phyloP scores from a whole-genome alignment of 2,329 filamentous ascomycete species.

The Triangularia setosa region DNA sequence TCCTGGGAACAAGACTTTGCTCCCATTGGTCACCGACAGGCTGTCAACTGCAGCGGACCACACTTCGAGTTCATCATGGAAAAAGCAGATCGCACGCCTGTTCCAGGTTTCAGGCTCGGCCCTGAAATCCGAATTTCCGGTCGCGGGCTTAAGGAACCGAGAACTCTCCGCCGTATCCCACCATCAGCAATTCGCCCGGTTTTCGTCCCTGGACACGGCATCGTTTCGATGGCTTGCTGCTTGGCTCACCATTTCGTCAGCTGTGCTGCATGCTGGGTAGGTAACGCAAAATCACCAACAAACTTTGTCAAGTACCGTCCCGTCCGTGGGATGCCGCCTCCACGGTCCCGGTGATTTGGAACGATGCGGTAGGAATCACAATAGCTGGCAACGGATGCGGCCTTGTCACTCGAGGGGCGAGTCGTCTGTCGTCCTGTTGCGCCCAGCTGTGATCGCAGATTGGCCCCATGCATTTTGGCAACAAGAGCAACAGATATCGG shows the following conservation, averaged over 20 bases:
- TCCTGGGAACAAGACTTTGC: background rate
- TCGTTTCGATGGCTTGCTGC: background rate
- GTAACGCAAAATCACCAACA: constrained; percentile 2
- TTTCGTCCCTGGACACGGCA: background rate
- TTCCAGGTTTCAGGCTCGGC: background rate
- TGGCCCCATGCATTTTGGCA: background rate
- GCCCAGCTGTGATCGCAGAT: background rate
- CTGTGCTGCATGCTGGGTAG: background rate
- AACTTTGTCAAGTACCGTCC: constrained; percentile 6
- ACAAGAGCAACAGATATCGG: background rate
- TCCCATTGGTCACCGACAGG: background rate
- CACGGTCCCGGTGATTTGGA: constrained; percentile 15
- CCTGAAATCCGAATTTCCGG: constrained; percentile 11
- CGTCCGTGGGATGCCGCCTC: constrained; percentile 6
- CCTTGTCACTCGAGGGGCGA: background rate
- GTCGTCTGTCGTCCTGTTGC: background rate
- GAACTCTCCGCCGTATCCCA: background rate
- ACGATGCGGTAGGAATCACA: constrained; percentile 10
- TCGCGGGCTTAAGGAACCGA: background rate
- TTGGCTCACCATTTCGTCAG: background rate
- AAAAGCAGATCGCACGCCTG: background rate
- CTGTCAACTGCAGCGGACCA: background rate
- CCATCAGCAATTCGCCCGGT: background rate
- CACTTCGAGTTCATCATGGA: background rate
- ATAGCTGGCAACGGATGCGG: background rate